Base-by-base conservation (phyloP, 345 rosid species). In the Lagerstroemia speciosa region DNA sequence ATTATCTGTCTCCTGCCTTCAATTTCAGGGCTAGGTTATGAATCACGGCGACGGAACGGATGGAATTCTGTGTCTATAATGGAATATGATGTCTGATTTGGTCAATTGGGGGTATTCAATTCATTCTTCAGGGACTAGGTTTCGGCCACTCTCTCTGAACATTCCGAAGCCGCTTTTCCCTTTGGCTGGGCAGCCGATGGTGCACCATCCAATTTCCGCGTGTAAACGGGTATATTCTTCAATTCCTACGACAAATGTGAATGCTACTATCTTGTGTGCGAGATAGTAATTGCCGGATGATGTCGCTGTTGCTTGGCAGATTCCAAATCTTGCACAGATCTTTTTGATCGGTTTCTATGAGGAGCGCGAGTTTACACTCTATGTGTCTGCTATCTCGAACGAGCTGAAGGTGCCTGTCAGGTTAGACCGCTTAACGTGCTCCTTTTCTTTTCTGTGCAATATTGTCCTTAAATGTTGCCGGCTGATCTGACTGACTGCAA, bases 171-270 rank as follows among this genome's bases (percentile, higher is more conserved):
- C 97, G 67, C 85, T 91, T 60, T 91, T 91, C 79, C 97, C 97
- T 57, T 77, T 91, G 68, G 98, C 94, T 0, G 96, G 97, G 66
- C 96, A 89, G 67, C 90, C 97, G 71, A 93, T 93, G 97, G 96
- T 93, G 78, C 96, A 93, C 75, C 98, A 91, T 75, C 98, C 98
- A 0, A 93, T 93, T 70, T 89, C 97, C 69, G 98, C 97, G 79
- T 93, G 98, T 74, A 93, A 87, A 83, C 86, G 81, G 85, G 98
- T 93, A 80, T 36, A 61, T 62, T n/a, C 69, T 20, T 33, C 30
- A 48, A n/a, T 63, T 24, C 19, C 27, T 41, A 5, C 36, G 17
- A 2, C 46, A 38, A 61, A 2, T 41, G 43, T 30, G 17, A 37
- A 19, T n/a, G 38, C 26, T 66, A 6, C 8, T 8, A 31, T 36